Evolutionary conservation across 73 alveolate genomes (phyloP).

Genomic region (Stentor coeruleus): DNA sequence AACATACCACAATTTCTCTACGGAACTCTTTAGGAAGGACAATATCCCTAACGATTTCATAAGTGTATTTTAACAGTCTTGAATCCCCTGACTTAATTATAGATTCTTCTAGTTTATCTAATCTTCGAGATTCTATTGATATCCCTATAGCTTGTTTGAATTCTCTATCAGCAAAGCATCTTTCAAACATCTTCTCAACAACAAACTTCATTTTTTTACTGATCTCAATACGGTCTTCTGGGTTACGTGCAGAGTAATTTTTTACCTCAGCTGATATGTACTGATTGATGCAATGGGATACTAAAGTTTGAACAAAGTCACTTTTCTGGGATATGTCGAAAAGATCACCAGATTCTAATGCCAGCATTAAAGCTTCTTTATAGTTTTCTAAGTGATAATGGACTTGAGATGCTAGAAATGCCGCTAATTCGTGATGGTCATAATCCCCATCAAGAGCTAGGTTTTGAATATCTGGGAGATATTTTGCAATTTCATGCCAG

Average conservation of each 20-base stretch:
- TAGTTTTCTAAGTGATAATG: constrained; percentile 85
- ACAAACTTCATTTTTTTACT: constrained; percentile 76
- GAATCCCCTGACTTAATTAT: constrained; percentile 62
- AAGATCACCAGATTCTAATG: constrained; percentile 80
- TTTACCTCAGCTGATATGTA: constrained; percentile 44
- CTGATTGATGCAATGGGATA: constrained; percentile 79
- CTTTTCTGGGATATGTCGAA: constrained; percentile 69
- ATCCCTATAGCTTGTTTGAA: constrained; percentile 92
- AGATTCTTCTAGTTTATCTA: constrained; percentile 79
- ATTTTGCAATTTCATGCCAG: constrained; percentile 95
- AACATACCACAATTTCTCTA: constrained; percentile 53
- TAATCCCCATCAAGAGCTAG: constrained; percentile 49
- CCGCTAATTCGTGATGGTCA: constrained; percentile 60
- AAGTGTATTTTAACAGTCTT: constrained; percentile 66
- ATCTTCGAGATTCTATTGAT: constrained; percentile 87
- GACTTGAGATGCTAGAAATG: constrained; percentile 59
- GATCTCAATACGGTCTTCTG: constrained; percentile 53
- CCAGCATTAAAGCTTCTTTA: constrained; percentile 75
- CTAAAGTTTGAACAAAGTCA: constrained; percentile 70
- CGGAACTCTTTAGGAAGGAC: constrained; percentile 74
- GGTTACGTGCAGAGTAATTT: constrained; percentile 39
- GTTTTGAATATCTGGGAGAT: constrained; percentile 72
- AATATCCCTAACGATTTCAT: constrained; percentile 64
- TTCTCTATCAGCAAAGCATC: constrained; percentile 75
- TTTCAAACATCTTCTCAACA: constrained; percentile 84